Conservation (phyloP, 495 filamentous ascomycete species). For the Aspergillus cavernicola region DNA sequence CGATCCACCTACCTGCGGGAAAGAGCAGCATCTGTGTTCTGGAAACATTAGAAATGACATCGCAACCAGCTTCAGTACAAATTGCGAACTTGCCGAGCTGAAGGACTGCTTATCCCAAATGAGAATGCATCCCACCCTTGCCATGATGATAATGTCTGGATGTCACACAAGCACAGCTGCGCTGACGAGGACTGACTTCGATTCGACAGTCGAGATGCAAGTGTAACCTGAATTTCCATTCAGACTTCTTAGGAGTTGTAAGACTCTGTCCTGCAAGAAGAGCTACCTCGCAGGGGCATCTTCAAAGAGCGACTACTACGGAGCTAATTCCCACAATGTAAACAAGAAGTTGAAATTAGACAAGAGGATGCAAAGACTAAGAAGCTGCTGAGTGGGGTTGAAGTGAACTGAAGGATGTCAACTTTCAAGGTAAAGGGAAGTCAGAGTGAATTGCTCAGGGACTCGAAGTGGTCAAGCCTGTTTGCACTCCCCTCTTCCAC, state of each 20-base stretch:
- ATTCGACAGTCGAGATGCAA: not conserved
- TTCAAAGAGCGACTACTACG: not conserved
- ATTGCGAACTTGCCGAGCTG: not conserved
- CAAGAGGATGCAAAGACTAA: no score
- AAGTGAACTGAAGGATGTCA: not conserved
- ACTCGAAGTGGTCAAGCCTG: not conserved
- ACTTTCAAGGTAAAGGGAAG: not conserved
- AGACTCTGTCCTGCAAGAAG: not conserved
- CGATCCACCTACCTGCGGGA: not conserved
- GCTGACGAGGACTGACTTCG: not conserved
- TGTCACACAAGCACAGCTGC: conserved; percentile 4
- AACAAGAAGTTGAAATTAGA: no score
- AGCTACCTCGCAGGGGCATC: not conserved
- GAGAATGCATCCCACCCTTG: not conserved
- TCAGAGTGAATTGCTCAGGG: no score
- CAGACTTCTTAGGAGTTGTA: not conserved
- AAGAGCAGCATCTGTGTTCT: not conserved
- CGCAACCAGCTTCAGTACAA: not conserved
- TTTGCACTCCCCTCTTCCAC: not conserved
- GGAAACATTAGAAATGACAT: not conserved
- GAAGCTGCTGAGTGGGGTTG: no score
- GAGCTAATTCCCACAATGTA: no score
- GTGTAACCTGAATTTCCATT: not conserved
- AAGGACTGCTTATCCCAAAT: not conserved
- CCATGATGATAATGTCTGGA: not conserved